Conservation (phyloP, 2,329 filamentous ascomycete genomes). For the Cordyceps cateniannulata region DNA sequence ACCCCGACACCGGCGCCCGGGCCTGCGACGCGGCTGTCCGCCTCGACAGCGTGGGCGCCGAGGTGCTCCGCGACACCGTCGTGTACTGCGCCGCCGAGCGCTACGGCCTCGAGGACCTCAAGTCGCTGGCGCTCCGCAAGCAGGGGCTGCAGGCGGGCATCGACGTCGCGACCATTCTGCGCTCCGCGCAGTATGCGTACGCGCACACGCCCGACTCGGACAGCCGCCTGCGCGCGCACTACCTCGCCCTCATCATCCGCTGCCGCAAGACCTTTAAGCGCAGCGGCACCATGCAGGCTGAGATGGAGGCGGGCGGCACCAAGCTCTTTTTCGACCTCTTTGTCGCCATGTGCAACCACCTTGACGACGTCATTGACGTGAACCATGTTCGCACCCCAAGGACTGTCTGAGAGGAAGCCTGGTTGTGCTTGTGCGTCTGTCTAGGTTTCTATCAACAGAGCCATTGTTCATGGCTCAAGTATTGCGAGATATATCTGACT, state of each 20-base stretch:
- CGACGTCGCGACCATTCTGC: slow-evolving; percentile 84
- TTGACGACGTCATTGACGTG: slow-evolving; percentile 90
- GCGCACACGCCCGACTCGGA: slow-evolving; percentile 90
- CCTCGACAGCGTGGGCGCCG: slow-evolving; percentile 65
- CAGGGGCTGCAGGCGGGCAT: slow-evolving; percentile 90
- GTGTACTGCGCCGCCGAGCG: slow-evolving; percentile 90
- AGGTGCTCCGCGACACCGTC: slow-evolving; percentile 84
- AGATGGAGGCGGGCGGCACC: slow-evolving; percentile 87
- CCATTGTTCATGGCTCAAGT: slow-evolving; percentile 17
- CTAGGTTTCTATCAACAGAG: background rate
- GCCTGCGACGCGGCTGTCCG: slow-evolving; percentile 52
- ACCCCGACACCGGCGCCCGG: slow-evolving; percentile 34
- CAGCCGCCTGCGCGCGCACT: slow-evolving; percentile 89
- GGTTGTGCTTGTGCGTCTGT: background rate
- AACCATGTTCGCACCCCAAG: slow-evolving; percentile 58
- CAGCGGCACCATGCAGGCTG: slow-evolving; percentile 96
- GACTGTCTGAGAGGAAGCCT: slow-evolving; percentile 43
- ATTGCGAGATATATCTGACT: slow-evolving; percentile 14
- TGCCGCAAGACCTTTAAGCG: slow-evolving; percentile 96
- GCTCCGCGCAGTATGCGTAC: slow-evolving; percentile 91
- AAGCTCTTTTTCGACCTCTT: slow-evolving; percentile 98
- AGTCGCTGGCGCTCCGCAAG: slow-evolving; percentile 85
- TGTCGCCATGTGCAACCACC: slow-evolving; percentile 96
- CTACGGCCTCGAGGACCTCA: slow-evolving; percentile 88
- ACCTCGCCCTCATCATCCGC: slow-evolving; percentile 94